Evolutionary conservation across 192 early-diverging fungal species (phyloP).

Genomic region (Gorgonomyces haynaldii): DNA sequence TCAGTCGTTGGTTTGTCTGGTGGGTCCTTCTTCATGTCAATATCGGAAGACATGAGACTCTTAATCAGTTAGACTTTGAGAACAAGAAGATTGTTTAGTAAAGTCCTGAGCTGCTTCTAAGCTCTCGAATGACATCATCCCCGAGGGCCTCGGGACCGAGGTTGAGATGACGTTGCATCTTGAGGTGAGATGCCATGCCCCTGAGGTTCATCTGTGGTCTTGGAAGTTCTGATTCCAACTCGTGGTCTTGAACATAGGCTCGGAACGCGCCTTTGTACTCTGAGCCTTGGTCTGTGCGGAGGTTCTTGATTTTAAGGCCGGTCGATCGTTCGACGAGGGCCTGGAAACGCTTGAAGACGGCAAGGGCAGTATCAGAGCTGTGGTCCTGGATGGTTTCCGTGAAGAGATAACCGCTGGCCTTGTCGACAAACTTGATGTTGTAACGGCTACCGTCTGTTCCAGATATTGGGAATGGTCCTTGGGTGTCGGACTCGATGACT

Average conservation of each 20-base stretch:
- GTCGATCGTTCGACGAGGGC: neutral
- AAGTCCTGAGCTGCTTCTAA: neutral
- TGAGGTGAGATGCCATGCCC: no score
- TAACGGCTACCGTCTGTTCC: neutral
- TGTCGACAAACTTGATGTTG: no score
- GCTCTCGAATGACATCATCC: no score
- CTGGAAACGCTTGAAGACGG: neutral
- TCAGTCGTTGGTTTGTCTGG: neutral
- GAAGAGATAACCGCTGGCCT: no score
- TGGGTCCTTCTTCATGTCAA: neutral
- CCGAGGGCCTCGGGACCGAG: no score
- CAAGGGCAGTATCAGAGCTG: neutral
- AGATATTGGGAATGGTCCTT: neutral
- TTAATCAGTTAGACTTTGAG: neutral
- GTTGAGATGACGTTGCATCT: no score
- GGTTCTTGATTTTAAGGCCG: neutral
- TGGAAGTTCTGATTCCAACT: neutral
- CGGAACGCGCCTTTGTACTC: neutral
- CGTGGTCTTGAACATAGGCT: neutral
- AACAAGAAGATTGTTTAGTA: neutral
- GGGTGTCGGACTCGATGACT: neutral
- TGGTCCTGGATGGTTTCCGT: neutral
- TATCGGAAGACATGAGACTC: neutral
- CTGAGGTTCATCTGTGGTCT: neutral
- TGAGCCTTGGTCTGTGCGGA: neutral